Evolutionary conservation across 2,329 filamentous ascomycete genomes (phyloP), one percentile per base, ranked within the genome.

Genomic region (Fusarium lateritium): DNA sequence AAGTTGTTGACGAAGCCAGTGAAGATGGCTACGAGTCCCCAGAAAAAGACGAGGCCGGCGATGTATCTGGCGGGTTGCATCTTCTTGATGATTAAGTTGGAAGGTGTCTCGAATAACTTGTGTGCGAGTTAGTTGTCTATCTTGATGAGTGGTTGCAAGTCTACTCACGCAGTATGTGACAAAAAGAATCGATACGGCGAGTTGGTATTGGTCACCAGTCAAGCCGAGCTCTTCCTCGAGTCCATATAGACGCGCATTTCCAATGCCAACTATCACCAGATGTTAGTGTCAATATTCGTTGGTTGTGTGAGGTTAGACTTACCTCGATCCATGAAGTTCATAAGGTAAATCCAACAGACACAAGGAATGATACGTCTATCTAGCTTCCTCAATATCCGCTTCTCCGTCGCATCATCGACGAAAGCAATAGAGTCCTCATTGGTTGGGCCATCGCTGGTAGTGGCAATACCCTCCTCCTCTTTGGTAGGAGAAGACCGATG

Each of bases 221-320:
- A 92, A 78, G 13, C 82, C 79, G 4, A 92, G 80, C 56, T 91
- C 89, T 22, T 84, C 78, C 74, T 91, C 87, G 34, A 73, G 45
- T 7, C 53, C 53, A 11, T 73, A 74, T 2, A 91, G 80, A 10
- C 85, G 81, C 19, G 89, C 89, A 78, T 91, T 91, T 39, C 89
- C 88, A 44, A 92, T 92, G 73, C 92, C 92, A 36, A 91, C 88
- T 89, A 62, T 87, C 84, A 6, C 10, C 5, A 21, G 11, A 45
- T 13, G 28, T 46, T 21, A 56, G 8, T 6, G 1, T 11, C 1
- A 3, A 4, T 1, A 2, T 1, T 1, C 7, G 2, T n/a, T 31
- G 1, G 2, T 3, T 19, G 5, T 13, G 17, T 47, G 1, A 1
- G 2, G 17, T 14, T 14, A 26, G 6, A 31, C 60, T 39, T 19